Evolutionary conservation across 177 flowering plant genomes (phyloP).

Genomic region (Vitis hybrid): DNA sequence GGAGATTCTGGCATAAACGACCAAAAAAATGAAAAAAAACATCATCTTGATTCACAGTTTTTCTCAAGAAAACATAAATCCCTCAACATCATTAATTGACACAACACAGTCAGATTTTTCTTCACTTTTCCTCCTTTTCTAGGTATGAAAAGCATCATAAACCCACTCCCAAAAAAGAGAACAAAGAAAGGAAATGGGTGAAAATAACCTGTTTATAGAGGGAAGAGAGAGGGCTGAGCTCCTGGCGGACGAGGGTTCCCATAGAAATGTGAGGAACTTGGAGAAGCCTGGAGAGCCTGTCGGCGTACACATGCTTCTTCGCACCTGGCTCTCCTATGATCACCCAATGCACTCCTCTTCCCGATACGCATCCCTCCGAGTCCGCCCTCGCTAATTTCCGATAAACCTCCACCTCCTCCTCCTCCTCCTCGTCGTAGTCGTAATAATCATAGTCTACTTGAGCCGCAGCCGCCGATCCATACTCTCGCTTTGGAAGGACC

Average conservation of each 20-base stretch:
- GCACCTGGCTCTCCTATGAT: slow-evolving; percentile 74
- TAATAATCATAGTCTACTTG: slow-evolving; percentile 40
- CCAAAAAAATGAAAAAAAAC: too few relatives aligned
- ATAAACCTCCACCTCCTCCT: slow-evolving; percentile 14
- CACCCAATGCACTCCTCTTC: slow-evolving; percentile 95
- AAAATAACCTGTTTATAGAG: slow-evolving; percentile 68
- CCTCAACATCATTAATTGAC: too few relatives aligned
- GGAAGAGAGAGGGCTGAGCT: slow-evolving; percentile 71
- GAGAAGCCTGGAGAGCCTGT: slow-evolving; percentile 76
- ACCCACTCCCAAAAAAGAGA: neutral
- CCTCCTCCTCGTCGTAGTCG: slow-evolving; percentile 38
- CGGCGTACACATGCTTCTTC: slow-evolving; percentile 70
- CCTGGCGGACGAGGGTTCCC: slow-evolving; percentile 77
- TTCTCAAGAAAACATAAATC: too few relatives aligned
- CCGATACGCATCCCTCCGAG: slow-evolving; percentile 32
- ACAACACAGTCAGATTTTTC: too few relatives aligned
- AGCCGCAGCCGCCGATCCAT: slow-evolving; percentile 61
- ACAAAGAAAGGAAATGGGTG: neutral
- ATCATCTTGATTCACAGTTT: too few relatives aligned
- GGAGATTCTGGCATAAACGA: too few relatives aligned
- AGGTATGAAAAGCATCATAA: neutral
- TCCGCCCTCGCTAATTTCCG: slow-evolving; percentile 21
- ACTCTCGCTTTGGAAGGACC: slow-evolving; percentile 29
- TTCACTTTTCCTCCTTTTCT: neutral
- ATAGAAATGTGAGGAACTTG: slow-evolving; percentile 91